Conservation (phyloP, 1,284 basidiomycete genomes). For the Leccinum ponderosum region DNA sequence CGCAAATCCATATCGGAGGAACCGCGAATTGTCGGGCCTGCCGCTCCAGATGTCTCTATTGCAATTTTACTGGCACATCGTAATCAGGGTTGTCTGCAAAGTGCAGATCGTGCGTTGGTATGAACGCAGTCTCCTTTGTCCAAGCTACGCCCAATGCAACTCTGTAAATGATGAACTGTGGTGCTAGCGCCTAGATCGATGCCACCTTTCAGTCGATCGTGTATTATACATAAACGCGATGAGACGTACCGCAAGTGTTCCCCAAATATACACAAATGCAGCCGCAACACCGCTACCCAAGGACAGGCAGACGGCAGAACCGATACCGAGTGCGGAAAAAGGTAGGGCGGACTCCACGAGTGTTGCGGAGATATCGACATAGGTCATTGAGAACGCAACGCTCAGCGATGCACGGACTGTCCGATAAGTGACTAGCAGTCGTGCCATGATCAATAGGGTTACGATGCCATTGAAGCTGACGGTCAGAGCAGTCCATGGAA, state of each 20-base stretch:
- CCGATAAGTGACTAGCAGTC: not conserved
- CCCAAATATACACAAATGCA: slow-evolving; percentile 1
- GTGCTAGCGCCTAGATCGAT: slow-evolving; percentile 2
- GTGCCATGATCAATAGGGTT: slow-evolving; percentile 1
- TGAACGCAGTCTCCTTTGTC: slow-evolving; percentile 1
- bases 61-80: not conserved
- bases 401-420: not conserved
- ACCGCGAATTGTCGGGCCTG: not conserved
- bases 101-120: not conserved
- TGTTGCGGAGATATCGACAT: slow-evolving; percentile 4
- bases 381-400: not conserved
- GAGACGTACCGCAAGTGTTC: slow-evolving; percentile 1
- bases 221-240: not conserved
- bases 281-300: not conserved
- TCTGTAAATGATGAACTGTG: slow-evolving; percentile 10
- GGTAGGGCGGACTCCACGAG: slow-evolving; percentile 8
- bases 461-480: slow-evolving; percentile 9
- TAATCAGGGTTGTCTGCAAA: not conserved
- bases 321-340: not conserved
- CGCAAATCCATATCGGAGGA: not conserved
- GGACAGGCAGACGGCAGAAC: not conserved
- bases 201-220: not conserved
- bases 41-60: not conserved
- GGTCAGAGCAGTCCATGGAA: slow-evolving; percentile 3
- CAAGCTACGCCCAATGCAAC: slow-evolving; percentile 2